These are phyloP conservation scores for Debaryomyces castellii DNA, from an alignment of 805 yeast genomes.

Conservation along the genomic window DNA sequence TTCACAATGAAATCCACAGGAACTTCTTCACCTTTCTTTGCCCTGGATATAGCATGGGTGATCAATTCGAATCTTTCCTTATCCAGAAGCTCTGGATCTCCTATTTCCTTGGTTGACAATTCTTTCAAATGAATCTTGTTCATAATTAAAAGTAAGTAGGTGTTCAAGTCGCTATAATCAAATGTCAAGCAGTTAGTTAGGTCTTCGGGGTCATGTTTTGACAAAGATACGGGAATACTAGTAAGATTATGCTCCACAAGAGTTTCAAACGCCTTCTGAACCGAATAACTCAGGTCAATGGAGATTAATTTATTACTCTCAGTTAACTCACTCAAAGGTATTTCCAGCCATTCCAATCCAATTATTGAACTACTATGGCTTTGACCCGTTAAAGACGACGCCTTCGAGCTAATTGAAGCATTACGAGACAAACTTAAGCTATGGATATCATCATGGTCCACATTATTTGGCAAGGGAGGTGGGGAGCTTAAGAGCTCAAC, in stretches of 20 bases:
- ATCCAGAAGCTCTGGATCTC: conserved; percentile 23
- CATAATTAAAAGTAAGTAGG: conserved; percentile 80
- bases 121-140: conserved; percentile 56
- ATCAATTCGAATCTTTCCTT: conserved; percentile 39
- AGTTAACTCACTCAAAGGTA: conserved; percentile 69
- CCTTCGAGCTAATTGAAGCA: conserved; percentile 27
- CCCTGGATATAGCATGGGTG: conserved; percentile 49
- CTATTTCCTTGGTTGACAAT: conserved; percentile 28
- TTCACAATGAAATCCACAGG: conserved; percentile 87
- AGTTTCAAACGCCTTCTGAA: conserved; percentile 85
- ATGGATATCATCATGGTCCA: conserved; percentile 35
- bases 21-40: conserved; percentile 85
- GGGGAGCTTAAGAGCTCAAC: conserved; percentile 77
- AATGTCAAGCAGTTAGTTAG: conserved; percentile 72
- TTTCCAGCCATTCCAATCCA: conserved; percentile 66
- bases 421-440: conserved; percentile 40
- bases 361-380: conserved; percentile 6
- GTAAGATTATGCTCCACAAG: conserved; percentile 73
- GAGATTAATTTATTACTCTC: conserved; percentile 75
- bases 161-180: conserved; percentile 88
- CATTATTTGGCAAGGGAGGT: conserved; percentile 57
- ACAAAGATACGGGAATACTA: conserved; percentile 68
- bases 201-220: conserved; percentile 49
- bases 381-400: conserved; percentile 15
- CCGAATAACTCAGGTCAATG: conserved; percentile 65